Base-by-base conservation (phyloP, 352 stramenopile genomes). In the Phytophthora ramorum region DNA sequence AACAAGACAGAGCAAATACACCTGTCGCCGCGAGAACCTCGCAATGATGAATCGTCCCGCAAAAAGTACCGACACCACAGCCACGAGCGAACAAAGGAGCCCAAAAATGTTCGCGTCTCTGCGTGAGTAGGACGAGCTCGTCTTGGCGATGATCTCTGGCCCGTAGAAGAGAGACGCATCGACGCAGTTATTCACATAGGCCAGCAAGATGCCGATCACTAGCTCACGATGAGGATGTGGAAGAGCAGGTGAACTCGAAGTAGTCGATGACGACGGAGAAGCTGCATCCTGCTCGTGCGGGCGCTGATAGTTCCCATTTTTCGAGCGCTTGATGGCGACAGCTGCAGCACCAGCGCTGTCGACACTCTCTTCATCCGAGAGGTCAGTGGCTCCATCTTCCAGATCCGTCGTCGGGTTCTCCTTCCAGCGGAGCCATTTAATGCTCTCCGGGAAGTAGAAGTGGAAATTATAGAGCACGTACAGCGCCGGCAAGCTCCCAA, bases 81-180 rank as follows among this genome's bases (percentile, higher is more conserved):
- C 85, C 7, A 96, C 69, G 24, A 93, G 71, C 37, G 79, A 73
- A 51, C 85, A 93, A 6, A 82, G 46, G n/a, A 96, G 65, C 0
- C 85, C 87, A 51, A 96, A 92, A 13, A 92, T 48, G 66, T 96
- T 96, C 14, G 87, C 85, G 35, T 94, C 83, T 28, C 65, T 63
- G 19, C 75, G 75, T 19, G 84, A 85, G 58, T 76, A 96, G 41
- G 78, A 70, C 14, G 47, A 52, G 10, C 89, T 79, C 8, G 85
- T 83, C 57, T 88, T 90, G 50, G 86, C 80, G 47, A 96, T 85
- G 63, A 96, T 95, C 69, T 88, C 73, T 0, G 88, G 88, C 1
- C 88, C 88, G 65, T 96, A 96, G 58, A 96, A 96, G n/a, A 96
- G 82, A 62, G 85, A 93, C 12, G 85, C 83, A 60, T 95, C 86